Evolutionary conservation across 305 asterid genomes (phyloP), one percentile per base, ranked within the genome.

Genomic region (Petunia hybrid): DNA sequence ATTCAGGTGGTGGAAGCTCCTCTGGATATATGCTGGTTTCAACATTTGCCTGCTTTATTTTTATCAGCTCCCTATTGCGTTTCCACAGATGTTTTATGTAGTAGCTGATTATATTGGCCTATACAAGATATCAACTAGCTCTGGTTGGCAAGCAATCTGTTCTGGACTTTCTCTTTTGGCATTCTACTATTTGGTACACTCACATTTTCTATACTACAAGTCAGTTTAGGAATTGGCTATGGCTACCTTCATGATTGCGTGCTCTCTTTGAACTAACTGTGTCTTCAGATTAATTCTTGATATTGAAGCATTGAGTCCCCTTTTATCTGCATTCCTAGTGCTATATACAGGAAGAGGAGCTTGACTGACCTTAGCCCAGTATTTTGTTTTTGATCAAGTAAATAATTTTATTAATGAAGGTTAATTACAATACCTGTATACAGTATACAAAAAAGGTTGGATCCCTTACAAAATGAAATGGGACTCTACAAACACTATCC

Each of bases 1-100:
- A 55, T 81, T 84, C 87, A 96, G 99, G 98, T 92, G 97, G 91
- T 94, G 99, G 99, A 96, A 88, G 91, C 93, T 91, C 82, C 95
- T 96, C 56, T 91, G 97, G 98, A 80, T 91, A 56, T 96, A 96
- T 81, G 90, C 98, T 85, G 96, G 95, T 86, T 85, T 90, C 85
- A 86, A 69, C 88, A 90, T 96, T 87, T 89, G 91, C 91, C 82
- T 94, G 77, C 92, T 94, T 64, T 96, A 94, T 81, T 80, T 87
- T 73, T 93, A 96, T 87, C 99, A 96, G 90, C 97, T 96, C 81
- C 98, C 91, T 84, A 40, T 96, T 85, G 87, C 85, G 82, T 85
- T 94, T 82, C 92, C 93, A 36, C 91, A 85, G 68, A 82, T 88
- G 70, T 77, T 89, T 81, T 88, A 85, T 71, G 77, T 56, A 67